Base-by-base conservation (phyloP, 768 basidiomycete genomes). In the Tricholomella constricta region DNA sequence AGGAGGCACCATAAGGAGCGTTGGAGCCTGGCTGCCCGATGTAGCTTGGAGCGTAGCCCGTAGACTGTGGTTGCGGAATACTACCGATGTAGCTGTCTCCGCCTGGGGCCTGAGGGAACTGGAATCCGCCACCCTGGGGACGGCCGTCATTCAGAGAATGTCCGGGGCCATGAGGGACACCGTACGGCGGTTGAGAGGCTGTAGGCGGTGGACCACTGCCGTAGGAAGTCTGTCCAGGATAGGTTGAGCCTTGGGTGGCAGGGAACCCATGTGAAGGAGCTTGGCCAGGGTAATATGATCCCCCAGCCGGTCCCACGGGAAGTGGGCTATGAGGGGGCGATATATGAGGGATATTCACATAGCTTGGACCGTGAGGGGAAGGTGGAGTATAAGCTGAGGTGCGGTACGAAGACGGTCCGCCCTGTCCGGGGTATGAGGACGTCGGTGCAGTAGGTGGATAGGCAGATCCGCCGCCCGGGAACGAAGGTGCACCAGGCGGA, bases 101-200 rank as follows among this genome's bases (percentile, higher is more conserved):
- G 15, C 60, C 63, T 40, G 60, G 57, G 4, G 54, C 64, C 48
- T 66, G 67, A 36, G 69, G 69, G 45, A 67, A 62, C 14, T 63
- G 61, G 51, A 65, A 52, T 12, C 64, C 62, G 45, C 52, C 51
- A 40, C 54, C 54, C 37, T 48, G 45, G 19, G 37, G 17, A 22
- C 50, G 31, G 17, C 38, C 36, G 31, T 51, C 52, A 11, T 25
- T 54, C 40, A 46, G 9, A 31, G 43, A 47, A 48, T 52, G 40
- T 26, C 52, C 49, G 25, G 45, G 44, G 20, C 50, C 53, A 48
- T 54, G 46, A 5, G 35, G 51, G 23, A 35, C 25, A 32, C 40
- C 52, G 45, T 59, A 59, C 29, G 41, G 23, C 27, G 40, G 37
- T 26, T 42, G 55, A 19, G 58, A 50, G 15, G 35, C 31, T 19